Evolutionary conservation across 2,329 filamentous ascomycete species (phyloP), one percentile per base, ranked within the genome.

Genomic region (Stachybotrys elegans): DNA sequence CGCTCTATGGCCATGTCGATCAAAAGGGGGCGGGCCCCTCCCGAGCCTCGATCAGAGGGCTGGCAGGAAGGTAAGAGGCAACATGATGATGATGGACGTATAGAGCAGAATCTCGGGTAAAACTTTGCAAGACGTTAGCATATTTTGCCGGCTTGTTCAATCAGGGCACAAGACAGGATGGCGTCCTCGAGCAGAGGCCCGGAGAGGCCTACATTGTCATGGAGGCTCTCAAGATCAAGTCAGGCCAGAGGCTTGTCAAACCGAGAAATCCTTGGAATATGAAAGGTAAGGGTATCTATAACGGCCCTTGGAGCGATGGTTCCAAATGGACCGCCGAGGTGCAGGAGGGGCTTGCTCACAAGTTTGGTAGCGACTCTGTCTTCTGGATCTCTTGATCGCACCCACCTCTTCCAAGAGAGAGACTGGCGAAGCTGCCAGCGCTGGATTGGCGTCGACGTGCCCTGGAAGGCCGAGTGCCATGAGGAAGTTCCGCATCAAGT

Each of bases 381-480:
- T 83, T 83, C 54, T 83, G 79, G 79, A 82, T 83, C 46, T 71
- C 76, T 2, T 43, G 79, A 84, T 54, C 71, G 79, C 13, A 84
- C 81, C 0, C 70, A 80, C 1, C 72, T 84, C 16, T 84, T 84
- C 59, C 67, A 73, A 21, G 75, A 79, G 16, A 44, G 41, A 6
- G 71, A 77, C 47, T 84, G 80, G 81, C 70, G 72, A 35, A 71
- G 75, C 41, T 75, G 72, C 14, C 74, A 78, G 43, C 72, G 74
- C 46, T 84, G 79, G 79, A 78, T 81, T 39, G 78, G 76, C 2
- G 71, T 82, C 9, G 72, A 79, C 25, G 79, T 83, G 1, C 75
- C 79, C 0, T 84, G 79, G 79, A 79, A 75, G 54, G 63, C 75
- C 1, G 72, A 80, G 43, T 83, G 81, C 56, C 75, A 81, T 51